Base-by-base conservation (phyloP, 169 alveolate species). In the Cardiosporidium cionae region DNA sequence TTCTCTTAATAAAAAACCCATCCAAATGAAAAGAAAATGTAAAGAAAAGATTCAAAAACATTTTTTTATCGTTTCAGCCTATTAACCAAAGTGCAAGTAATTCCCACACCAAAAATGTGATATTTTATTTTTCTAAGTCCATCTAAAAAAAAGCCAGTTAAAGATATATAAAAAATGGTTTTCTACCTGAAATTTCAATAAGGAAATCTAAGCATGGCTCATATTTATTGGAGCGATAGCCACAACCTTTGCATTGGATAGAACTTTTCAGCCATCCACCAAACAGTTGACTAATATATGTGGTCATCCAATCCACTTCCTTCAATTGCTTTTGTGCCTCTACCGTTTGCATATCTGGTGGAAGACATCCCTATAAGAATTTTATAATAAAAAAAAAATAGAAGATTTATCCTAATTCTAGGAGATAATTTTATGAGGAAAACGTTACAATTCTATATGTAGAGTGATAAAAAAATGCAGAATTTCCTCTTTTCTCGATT, bases 251-350 rank as follows among this genome's bases (percentile, higher is more conserved):
- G 68, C 89, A 84, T 22, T 73, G 52, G 35, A 84, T 76, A 44
- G 80, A 72, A 2, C 86, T 78, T 23, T 74, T 74, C n/a, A 84
- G 84, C 80, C 84, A 84, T 68, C 87, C 84, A 54, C 86, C 81
- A 37, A 84, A 84, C 34, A 84, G 71, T 36, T 78, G 87, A 25
- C 86, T 85, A 9, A 81, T 70, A 64, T 80, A 76, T 32, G 85
- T 84, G 2, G 89, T 84, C 36, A 81, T 32, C 29, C 83, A 74
- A 31, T 68, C 70, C 28, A 75, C 84, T 2, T 84, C 86, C 64
- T 78, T 69, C 27, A 79, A 32, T 34, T 76, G 78, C 54, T 81
- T 77, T 35, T 54, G 65, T 27, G 35, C 78, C 5, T 70, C 73
- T 16, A 16, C n/a, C n/a, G 58, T 44, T 44, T 44, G 58, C 16